A percentile compares a stretch with the other conserved stretches of the same genome.
Conservation (phyloP, 306 rosid species). For the Quercus alba region DNA sequence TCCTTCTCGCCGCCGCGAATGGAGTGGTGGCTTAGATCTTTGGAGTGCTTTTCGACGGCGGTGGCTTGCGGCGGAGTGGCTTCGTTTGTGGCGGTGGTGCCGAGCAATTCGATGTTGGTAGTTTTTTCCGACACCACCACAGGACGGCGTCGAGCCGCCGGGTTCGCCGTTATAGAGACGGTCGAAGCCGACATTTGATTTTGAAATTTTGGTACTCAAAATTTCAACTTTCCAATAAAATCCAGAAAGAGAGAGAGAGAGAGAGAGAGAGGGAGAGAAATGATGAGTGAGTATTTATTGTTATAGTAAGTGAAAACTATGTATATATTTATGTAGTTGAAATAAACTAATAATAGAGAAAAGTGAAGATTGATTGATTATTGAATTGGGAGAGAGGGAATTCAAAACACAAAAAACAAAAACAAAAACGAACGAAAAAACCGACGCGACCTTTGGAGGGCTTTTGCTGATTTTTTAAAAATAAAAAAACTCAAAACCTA, state of each 20-base stretch:
- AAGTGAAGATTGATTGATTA: too few species aligned
- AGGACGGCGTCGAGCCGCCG: slow-evolving; percentile 78
- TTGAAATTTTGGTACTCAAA: background rate
- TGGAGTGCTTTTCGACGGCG: slow-evolving; percentile 14
- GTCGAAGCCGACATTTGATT: slow-evolving; percentile 91
- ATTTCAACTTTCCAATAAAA: background rate
- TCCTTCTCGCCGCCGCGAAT: slow-evolving; percentile 48
- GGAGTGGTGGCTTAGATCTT: slow-evolving; percentile 81
- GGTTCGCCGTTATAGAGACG: slow-evolving; percentile 81
- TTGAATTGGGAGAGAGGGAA: too few species aligned
- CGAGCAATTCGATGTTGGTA: slow-evolving; percentile 53
- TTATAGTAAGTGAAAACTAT: too few species aligned
- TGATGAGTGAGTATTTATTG: background rate
- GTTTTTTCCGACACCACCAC: slow-evolving; percentile 53
- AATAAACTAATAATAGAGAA: background rate
- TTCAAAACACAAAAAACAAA: too few species aligned
- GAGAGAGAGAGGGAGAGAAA: background rate
- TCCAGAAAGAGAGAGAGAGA: background rate
- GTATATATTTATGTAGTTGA: background rate
- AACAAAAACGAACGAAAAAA: too few species aligned
- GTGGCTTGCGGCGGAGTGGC: background rate
- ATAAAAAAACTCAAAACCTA: too few species aligned
- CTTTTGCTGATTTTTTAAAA: too few species aligned
- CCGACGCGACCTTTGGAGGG: too few species aligned
- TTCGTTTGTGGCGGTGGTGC: slow-evolving; percentile 27